Evolutionary conservation across 805 yeast species (phyloP), one percentile per base, ranked within the genome.

Genomic region (Clavispora fructus): DNA sequence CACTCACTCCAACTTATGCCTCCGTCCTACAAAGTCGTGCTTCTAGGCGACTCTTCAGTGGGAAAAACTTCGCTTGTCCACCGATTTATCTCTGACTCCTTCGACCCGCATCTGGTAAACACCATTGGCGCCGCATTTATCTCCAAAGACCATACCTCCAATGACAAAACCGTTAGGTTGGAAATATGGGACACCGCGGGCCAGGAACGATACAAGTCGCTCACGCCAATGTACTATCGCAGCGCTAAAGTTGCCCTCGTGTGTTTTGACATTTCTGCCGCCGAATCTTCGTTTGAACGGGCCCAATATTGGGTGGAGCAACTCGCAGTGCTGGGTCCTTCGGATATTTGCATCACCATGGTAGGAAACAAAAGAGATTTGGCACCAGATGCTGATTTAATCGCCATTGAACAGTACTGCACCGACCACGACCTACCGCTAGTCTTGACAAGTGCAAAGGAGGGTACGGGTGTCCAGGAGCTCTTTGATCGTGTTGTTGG

Each of bases 121-220:
- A 94, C 99, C 1, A 94, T 94, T 45, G 99, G 99, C n/a, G 99
- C 99, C 4, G 99, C 98, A 0, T 94, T 92, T 65, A 77, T 94
- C 35, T 88, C 97, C 14, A 95, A 90, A 62, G 59, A 80, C 13
- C 61, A 69, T 51, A 65, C 77, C 5, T 53, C 62, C 13, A 25
- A 56, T 4, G 32, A 68, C 67, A 33, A 75, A 64, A 48, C 69
- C 61, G 62, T 82, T 65, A 82, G 79, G 56, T 74, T 83, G 55
- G 89, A 84, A 58, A 82, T 84, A 43, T 84, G 94, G 96, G 99
- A 92, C 62, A 92, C 99, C 12, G 99, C 99, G 0, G 99, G 99
- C 25, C 99, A 71, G 55, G 76, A 71, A 47, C 56, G 76, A n/a
- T 71, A 71, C 55, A 65, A 68, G 44, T 64, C 71, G 27, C 61